Percentiles rank a stretch among this genome's conserved stretches.
These are phyloP conservation scores for Hymenoscyphus infarciens DNA, from an alignment of 2,329 filamentous ascomycete genomes.

Conservation along the genomic window DNA sequence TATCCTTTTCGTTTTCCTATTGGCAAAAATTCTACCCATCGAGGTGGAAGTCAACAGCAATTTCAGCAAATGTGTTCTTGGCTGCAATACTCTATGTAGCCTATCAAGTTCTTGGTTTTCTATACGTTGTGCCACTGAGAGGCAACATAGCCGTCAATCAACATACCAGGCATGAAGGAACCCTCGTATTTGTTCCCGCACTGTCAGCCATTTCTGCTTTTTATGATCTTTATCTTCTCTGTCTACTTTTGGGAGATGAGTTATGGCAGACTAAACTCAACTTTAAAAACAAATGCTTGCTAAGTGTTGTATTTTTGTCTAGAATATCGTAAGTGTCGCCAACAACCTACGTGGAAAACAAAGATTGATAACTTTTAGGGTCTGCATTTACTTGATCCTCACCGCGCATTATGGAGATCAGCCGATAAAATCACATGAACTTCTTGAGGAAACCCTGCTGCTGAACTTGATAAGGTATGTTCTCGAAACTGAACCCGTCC, in stretches of 20 bases:
- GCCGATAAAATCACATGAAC: background rate
- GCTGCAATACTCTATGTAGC: background rate
- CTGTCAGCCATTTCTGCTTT: background rate
- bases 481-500: background rate
- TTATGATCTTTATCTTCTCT: background rate
- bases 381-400: background rate
- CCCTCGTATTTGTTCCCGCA: background rate
- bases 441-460: background rate
- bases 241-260: background rate
- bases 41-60: background rate
- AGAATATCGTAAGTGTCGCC: background rate
- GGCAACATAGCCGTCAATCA: background rate
- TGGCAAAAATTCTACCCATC: background rate
- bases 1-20: background rate
- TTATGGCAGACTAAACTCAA: background rate
- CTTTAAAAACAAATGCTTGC: slow-evolving; percentile 3
- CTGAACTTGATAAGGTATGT: background rate
- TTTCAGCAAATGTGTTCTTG: background rate
- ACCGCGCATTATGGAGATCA: background rate
- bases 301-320: background rate
- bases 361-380: background rate
- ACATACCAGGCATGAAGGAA: background rate
- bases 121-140: background rate
- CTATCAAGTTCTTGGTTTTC: background rate
- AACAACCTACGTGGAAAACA: background rate